Conservation (phyloP, 139 green algal species). For the Chlorella sp. region DNA sequence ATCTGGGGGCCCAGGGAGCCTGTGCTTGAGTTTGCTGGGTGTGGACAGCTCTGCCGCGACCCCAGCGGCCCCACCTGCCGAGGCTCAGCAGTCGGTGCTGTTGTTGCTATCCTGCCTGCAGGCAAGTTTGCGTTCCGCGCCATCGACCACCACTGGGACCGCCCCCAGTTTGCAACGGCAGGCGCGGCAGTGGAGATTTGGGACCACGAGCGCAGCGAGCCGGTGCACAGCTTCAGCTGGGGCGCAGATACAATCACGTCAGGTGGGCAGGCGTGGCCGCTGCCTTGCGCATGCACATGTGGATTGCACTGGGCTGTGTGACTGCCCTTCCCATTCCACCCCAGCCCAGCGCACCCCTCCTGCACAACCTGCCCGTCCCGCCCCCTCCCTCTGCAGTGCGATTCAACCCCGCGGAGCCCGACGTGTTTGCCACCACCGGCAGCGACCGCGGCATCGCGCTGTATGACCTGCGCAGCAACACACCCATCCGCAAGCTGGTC, state of each 20-base stretch:
- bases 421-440: constrained; percentile 92
- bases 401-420: constrained; percentile 77
- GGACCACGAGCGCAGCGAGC: constrained; percentile 89
- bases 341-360: too few species aligned
- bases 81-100: too few species aligned
- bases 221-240: constrained; percentile 91
- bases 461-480: constrained; percentile 92
- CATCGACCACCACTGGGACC: constrained; percentile 91
- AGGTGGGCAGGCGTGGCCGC: constrained; percentile 6
- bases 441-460: constrained; percentile 93
- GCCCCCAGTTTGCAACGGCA: constrained; percentile 87
- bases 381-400: constrained; percentile 1
- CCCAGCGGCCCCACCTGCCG: too few species aligned
- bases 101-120: too few species aligned
- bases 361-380: not conserved
- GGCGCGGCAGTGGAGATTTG: constrained; percentile 91
- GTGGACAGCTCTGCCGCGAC: too few species aligned
- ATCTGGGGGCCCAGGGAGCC: too few species aligned
- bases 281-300: too few species aligned
- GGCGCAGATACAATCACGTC: constrained; percentile 91
- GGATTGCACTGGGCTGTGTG: too few species aligned
- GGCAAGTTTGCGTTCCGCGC: constrained; percentile 66
- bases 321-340: too few species aligned
- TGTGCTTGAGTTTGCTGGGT: too few species aligned
- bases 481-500: constrained; percentile 93